Evolutionary conservation across 1,284 basidiomycete species (phyloP).

Genomic region (Laetiporus sulphureus): DNA sequence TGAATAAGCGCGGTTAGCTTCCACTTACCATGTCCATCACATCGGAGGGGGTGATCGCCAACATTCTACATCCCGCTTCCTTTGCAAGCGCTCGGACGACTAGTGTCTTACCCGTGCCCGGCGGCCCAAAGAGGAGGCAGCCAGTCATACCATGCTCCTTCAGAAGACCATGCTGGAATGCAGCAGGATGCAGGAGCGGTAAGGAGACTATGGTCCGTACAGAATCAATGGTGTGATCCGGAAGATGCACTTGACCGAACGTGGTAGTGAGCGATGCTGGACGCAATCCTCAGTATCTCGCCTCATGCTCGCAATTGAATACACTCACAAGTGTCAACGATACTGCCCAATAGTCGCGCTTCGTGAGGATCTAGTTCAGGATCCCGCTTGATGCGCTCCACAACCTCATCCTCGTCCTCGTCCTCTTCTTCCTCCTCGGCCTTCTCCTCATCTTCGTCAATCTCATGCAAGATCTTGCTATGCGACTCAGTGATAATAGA

Average conservation of each 20-base stretch:
- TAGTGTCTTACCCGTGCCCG: conserved; percentile 89
- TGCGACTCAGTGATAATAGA: conserved; percentile 54
- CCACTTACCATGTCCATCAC: conserved; percentile 80
- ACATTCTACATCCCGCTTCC: conserved; percentile 87
- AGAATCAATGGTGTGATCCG: conserved; percentile 79
- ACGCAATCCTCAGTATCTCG: conserved; percentile 11
- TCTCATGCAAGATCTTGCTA: conserved; percentile 32
- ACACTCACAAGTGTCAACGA: conserved; percentile 69
- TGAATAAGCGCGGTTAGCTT: too few species aligned
- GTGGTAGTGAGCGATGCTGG: conserved; percentile 72
- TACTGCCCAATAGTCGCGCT: conserved; percentile 71
- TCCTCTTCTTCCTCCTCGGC: conserved; percentile 28
- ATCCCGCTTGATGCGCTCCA: conserved; percentile 71
- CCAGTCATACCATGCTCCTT: conserved; percentile 88
- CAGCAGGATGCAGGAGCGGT: conserved; percentile 83
- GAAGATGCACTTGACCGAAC: conserved; percentile 85
- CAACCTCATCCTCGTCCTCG: conserved; percentile 55
- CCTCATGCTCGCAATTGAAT: conserved; percentile 9
- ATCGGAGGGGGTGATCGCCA: conserved; percentile 78
- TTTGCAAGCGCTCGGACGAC: conserved; percentile 88
- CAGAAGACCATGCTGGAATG: conserved; percentile 87
- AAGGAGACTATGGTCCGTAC: conserved; percentile 88
- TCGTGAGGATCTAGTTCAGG: conserved; percentile 73
- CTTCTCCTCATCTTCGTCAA: conserved; percentile 33
- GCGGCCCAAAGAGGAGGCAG: conserved; percentile 85